Evolutionary conservation across 1,284 basidiomycete species (phyloP).

Genomic region (Irpex sp.): DNA sequence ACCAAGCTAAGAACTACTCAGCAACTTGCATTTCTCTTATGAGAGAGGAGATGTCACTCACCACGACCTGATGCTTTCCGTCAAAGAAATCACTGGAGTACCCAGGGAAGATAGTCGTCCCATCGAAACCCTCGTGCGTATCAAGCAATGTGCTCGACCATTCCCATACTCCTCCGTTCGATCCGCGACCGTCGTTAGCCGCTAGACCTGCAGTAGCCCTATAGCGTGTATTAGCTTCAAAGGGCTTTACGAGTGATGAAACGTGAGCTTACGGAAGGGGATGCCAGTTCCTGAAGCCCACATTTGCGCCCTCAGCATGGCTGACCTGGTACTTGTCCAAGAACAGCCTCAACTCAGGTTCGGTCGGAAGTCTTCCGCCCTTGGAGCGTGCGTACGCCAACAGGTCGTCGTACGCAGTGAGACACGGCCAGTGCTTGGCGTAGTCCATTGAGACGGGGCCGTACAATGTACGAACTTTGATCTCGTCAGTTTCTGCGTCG

Average conservation of each 20-base stretch:
- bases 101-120: slow-evolving; percentile 78
- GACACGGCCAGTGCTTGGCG: slow-evolving; percentile 81
- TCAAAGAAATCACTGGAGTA: slow-evolving; percentile 87
- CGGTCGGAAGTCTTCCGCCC: slow-evolving; percentile 84
- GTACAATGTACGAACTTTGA: slow-evolving; percentile 72
- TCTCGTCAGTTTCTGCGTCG: slow-evolving; percentile 30
- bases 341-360: slow-evolving; percentile 81
- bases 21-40: neutral
- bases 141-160: slow-evolving; percentile 81
- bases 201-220: slow-evolving; percentile 56
- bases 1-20: slow-evolving; percentile 52
- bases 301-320: slow-evolving; percentile 60
- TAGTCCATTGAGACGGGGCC: slow-evolving; percentile 68
- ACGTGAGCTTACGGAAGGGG: slow-evolving; percentile 62
- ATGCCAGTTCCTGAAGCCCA: slow-evolving; percentile 88
- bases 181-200: slow-evolving; percentile 43
- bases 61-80: slow-evolving; percentile 68
- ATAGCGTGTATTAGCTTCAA: neutral
- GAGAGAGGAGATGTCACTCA: slow-evolving; percentile 33
- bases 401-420: slow-evolving; percentile 80
- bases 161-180: slow-evolving; percentile 94
- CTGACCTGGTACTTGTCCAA: slow-evolving; percentile 58
- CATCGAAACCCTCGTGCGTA: slow-evolving; percentile 63
- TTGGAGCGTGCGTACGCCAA: slow-evolving; percentile 61
- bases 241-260: neutral